Conservation (phyloP, 257 asterid genomes). For the Plantago ovata region DNA sequence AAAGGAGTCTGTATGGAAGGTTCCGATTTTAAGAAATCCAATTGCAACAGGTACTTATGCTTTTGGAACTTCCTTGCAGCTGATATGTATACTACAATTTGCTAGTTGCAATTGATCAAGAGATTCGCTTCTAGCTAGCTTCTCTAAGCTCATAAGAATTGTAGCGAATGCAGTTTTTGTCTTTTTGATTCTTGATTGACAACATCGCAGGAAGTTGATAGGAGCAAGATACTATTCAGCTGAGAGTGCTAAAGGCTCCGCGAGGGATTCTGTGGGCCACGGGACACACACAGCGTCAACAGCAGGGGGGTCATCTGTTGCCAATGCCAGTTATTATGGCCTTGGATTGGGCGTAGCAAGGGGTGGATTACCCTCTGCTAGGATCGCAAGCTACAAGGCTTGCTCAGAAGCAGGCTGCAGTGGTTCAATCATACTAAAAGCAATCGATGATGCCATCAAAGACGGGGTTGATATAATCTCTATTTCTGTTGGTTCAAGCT, state of each 20-base stretch:
- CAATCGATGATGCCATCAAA: conserved; percentile 63
- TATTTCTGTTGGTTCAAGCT: conserved; percentile 52
- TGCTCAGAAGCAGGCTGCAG: conserved; percentile 46
- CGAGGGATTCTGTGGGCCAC: conserved; percentile 60
- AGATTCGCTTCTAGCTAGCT: too few relatives aligned
- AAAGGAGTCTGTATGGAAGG: conserved; percentile 82
- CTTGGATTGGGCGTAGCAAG: conserved; percentile 60
- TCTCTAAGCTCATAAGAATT: neutral
- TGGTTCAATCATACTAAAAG: conserved; percentile 49
- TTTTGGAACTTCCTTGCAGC: neutral
- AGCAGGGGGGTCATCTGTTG: conserved; percentile 49
- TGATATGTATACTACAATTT: neutral
- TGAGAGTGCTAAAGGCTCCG: conserved; percentile 30
- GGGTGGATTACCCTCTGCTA: conserved; percentile 61
- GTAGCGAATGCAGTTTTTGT: neutral
- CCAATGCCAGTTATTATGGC: conserved; percentile 56
- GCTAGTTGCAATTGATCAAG: neutral
- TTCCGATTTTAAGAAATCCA: conserved; percentile 45
- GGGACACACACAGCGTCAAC: conserved; percentile 75
- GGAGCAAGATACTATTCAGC: conserved; percentile 62
- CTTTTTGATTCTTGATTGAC: neutral
- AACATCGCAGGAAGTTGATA: conserved; percentile 46
- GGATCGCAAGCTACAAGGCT: conserved; percentile 70
- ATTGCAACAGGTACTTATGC: conserved; percentile 56
- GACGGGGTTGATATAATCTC: conserved; percentile 81